These are phyloP conservation scores for Aschersonia sp. DNA, from an alignment of 2,329 filamentous ascomycete species.

Conservation along the genomic window DNA sequence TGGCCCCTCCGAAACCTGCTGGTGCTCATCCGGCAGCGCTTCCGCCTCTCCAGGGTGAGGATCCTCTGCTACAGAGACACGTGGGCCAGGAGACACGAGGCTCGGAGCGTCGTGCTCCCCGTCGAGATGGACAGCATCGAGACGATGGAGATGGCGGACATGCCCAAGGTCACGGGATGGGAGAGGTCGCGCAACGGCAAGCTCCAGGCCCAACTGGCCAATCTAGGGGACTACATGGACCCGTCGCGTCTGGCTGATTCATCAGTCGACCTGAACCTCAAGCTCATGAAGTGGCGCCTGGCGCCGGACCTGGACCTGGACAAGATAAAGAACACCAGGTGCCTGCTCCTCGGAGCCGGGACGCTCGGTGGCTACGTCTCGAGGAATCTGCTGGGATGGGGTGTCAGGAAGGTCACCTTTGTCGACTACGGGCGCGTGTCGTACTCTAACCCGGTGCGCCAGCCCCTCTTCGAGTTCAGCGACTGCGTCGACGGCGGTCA, in stretches of 20 bases:
- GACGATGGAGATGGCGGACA: conserved; percentile 28
- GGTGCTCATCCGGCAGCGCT: conserved; percentile 70
- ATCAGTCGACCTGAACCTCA: conserved; percentile 89
- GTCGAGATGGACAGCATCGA: conserved; percentile 39
- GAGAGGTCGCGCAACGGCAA: conserved; percentile 72
- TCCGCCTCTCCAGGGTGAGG: conserved; percentile 61
- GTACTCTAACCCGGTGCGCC: conserved; percentile 90
- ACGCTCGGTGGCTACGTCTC: conserved; percentile 91
- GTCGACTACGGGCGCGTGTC: conserved; percentile 88
- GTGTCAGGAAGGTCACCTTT: conserved; percentile 87
- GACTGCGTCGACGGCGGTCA: conserved; percentile 79
- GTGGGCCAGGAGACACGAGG: conserved; percentile 61
- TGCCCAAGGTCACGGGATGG: conserved; percentile 94
- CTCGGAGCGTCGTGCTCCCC: conserved; percentile 65
- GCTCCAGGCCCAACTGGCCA: conserved; percentile 61
- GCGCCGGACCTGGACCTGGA: conserved; percentile 80
- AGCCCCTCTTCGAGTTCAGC: conserved; percentile 80
- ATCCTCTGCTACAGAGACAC: conserved; percentile 85
- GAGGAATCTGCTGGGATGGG: conserved; percentile 86
- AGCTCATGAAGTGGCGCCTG: conserved; percentile 98
- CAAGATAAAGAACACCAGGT: conserved; percentile 76
- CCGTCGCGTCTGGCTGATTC: conserved; percentile 77
- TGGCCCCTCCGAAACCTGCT: conserved; percentile 90
- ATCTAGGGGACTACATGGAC: conserved; percentile 88
- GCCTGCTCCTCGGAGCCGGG: conserved; percentile 79